Percentiles rank a stretch among this genome's conserved stretches.
Evolutionary conservation across 768 basidiomycete genomes (phyloP).

Genomic region (Cantharellus anzutake): DNA sequence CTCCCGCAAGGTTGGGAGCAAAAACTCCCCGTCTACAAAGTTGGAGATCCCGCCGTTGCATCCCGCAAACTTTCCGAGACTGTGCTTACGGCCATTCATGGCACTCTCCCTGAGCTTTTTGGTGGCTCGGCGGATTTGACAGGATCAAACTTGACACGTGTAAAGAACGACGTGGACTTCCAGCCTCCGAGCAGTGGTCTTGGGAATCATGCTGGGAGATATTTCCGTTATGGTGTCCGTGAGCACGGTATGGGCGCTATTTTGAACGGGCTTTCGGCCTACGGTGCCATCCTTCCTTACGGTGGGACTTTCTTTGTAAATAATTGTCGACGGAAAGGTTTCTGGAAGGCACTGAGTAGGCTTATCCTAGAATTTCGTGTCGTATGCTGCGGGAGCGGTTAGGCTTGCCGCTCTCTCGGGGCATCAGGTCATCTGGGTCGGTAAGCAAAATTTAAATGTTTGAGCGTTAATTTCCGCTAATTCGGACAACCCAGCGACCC

Average conservation of each 20-base stretch:
- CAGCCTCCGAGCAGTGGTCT: constrained; percentile 73
- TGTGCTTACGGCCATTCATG: constrained; percentile 54
- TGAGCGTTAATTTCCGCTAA: neutral
- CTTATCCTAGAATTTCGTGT: constrained; percentile 61
- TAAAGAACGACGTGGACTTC: constrained; percentile 74
- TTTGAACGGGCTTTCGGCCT: constrained; percentile 76
- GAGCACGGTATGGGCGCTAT: constrained; percentile 97
- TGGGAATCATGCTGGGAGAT: constrained; percentile 70
- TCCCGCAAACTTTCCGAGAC: constrained; percentile 89
- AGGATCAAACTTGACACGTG: constrained; percentile 81
- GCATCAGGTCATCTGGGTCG: constrained; percentile 87
- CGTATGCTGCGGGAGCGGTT: constrained; percentile 84
- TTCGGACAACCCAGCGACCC: constrained; percentile 39
- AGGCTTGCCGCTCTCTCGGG: constrained; percentile 75
- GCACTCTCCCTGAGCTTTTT: constrained; percentile 62
- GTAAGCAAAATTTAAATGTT: constrained; percentile 24
- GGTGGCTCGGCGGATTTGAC: constrained; percentile 87
- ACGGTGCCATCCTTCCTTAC: constrained; percentile 83
- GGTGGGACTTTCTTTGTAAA: constrained; percentile 78
- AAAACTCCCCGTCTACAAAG: constrained; percentile 66
- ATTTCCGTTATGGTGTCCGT: constrained; percentile 92
- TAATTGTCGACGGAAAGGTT: constrained; percentile 1
- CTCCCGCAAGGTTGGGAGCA: constrained; percentile 81
- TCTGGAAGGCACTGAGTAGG: neutral
- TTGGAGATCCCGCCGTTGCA: constrained; percentile 66